Percentiles rank a stretch among this genome's conserved stretches.
phyloP scores from a whole-genome alignment of 1,284 basidiomycete genomes.

The Butyriboletus appendiculatus region DNA sequence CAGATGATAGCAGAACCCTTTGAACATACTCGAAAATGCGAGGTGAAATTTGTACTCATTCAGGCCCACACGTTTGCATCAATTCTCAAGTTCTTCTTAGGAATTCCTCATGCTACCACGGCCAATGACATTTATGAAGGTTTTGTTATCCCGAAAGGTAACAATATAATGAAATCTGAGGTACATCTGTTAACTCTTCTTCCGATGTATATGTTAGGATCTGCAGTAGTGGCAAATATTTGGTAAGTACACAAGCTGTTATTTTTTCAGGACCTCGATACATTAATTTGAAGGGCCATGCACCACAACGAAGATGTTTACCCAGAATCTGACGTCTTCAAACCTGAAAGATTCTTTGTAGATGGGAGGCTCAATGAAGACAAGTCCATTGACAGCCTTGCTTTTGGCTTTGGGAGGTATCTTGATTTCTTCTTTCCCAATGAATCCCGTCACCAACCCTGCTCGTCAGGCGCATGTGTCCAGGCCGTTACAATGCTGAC shows the following conservation, averaged over 20 bases:
- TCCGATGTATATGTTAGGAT: constrained; percentile 11
- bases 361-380: constrained; percentile 32
- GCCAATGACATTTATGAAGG: constrained; percentile 45
- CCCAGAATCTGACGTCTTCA: constrained; percentile 42
- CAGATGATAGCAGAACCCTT: constrained; percentile 23
- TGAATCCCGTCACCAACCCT: background rate
- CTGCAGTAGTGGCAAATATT: constrained; percentile 45
- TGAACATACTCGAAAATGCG: constrained; percentile 18
- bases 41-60: constrained; percentile 11
- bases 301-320: constrained; percentile 41
- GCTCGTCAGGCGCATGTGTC: constrained; percentile 23
- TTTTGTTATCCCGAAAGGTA: constrained; percentile 44
- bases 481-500: constrained; percentile 29
- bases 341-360: constrained; percentile 43
- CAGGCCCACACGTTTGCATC: background rate
- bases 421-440: background rate
- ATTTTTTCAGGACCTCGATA: background rate
- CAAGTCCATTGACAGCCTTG: constrained; percentile 32
- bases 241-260: constrained; percentile 36
- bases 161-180: background rate
- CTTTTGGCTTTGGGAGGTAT: constrained; percentile 47
- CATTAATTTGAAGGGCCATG: constrained; percentile 39
- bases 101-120: constrained; percentile 43
- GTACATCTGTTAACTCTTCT: background rate
- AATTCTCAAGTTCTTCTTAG: constrained; percentile 22